phyloP scores from a whole-genome alignment of 345 rosid genomes.

The Gossypium rotundifolium region DNA sequence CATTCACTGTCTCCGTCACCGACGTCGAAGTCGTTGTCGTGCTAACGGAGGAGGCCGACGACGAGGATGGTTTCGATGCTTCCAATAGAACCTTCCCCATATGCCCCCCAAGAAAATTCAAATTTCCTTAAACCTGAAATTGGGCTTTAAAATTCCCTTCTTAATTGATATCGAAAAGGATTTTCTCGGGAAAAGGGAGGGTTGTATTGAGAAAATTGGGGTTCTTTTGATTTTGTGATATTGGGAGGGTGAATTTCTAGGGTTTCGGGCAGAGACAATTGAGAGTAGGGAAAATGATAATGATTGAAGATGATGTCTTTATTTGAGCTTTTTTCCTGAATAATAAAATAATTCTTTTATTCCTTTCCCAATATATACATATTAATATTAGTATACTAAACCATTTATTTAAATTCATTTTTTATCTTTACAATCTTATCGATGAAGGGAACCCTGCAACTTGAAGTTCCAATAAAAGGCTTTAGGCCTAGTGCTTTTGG shows the following conservation, averaged over 20 bases:
- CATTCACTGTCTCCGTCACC: conserved; percentile 59
- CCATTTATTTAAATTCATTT: not conserved
- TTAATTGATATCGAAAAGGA: not conserved
- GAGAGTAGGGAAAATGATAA: not conserved
- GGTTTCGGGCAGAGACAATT: conserved; percentile 4
- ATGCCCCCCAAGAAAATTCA: conserved; percentile 3
- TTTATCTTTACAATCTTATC: no score
- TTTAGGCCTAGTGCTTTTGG: no score
- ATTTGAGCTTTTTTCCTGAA: not conserved
- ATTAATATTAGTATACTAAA: no score
- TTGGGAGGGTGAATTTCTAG: not conserved
- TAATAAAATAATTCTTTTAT: not conserved
- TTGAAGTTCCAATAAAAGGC: no score
- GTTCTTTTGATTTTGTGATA: not conserved
- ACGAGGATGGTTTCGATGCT: conserved; percentile 24
- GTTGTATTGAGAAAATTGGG: conserved; percentile 20
- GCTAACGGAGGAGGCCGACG: conserved; percentile 23
- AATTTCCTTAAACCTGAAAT: not conserved
- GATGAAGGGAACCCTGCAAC: no score
- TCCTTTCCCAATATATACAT: not conserved
- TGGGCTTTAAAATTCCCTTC: not conserved
- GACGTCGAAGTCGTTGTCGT: conserved; percentile 42
- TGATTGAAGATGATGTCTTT: conserved; percentile 14
- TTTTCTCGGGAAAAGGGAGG: not conserved
- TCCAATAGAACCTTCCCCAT: conserved; percentile 41